Evolutionary conservation across 1,284 basidiomycete genomes (phyloP), one percentile per base, ranked within the genome.

Genomic region (Pseudozyma pruni): DNA sequence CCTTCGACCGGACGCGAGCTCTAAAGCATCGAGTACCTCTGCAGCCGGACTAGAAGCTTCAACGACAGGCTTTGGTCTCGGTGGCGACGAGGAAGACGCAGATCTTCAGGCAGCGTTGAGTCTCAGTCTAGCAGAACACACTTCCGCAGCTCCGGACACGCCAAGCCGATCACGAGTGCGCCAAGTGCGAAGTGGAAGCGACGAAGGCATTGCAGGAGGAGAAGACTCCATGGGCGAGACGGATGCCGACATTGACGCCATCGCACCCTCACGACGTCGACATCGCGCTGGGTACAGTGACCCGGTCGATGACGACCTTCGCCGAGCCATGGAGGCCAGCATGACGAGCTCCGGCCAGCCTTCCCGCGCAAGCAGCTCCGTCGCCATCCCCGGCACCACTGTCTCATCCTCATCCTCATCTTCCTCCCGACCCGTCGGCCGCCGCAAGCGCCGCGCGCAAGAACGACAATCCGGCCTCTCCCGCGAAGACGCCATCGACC

Each of bases 71-170:
- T 59, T 53, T 19, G 59, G 51, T 23, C 51, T 61, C 23, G 41
- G 32, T 31, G 41, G 41, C n/a, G 56, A 46, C 4, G 66, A 69
- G 32, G 66, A 70, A 16, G 66, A 70, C 27, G 49, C 66, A 3
- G 77, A 79, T n/a, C 41, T 81, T 1, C 73, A 80, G 34, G 74
- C 72, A 5, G 79, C 79, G 3, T 47, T 81, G 11, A 67, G 58
- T 13, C 70, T 72, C 11, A 79, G 78, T 48, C 55, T 80, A 0
- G 66, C 55, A 7, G 58, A 70, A 7, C 38, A 60, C 11, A 17
- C 35, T 16, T 25, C 46, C 13, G 31, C 35, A 9, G 17, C 50
- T 14, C 53, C 45, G 3, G 47, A 68, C 22, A 59, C 49, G 23
- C 57, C 66, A 11, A 69, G 53, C 33, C 59, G 60, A 17, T 64